Evolutionary conservation across 2,329 filamentous ascomycete genomes (phyloP), one percentile per base, ranked within the genome.

Genomic region (Pseudocercospora pini-densiflorae): DNA sequence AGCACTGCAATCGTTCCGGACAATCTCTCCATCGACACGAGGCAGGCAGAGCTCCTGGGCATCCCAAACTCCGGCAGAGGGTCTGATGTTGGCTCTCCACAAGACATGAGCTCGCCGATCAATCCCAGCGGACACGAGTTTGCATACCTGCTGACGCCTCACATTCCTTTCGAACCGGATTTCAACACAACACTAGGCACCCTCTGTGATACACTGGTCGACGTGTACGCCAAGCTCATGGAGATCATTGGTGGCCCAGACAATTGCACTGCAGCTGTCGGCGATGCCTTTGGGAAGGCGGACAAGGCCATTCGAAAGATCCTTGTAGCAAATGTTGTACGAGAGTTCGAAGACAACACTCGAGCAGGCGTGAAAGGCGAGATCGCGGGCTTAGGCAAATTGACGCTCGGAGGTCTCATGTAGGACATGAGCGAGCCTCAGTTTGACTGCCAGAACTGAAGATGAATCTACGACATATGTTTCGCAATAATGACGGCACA

Each of bases 141-240:
- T 78, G 88, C 89, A 0, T 90, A 94, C 77, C 85, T 99, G 1
- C 85, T 97, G 21, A 98, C 94, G n/a, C 95, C 95, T 0, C 90
- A 89, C 16, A 82, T 99, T 57, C 95, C 95, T 0, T 99, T 99
- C 76, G 94, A 98, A 70, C 95, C 95, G 0, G 95, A 99, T 79
- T 99, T 97, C 75, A 95, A 94, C 79, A 93, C 96, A 81, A 97
- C 94, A 0, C 98, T 98, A 81, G 91, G 93, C 14, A 97, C 95
- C 12, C 85, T 99, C 6, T 98, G 95, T 81, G 95, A 99, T 77
- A 92, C 97, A 2, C 82, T 99, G 68, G 96, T 97, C 73, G 95
- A 98, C 78, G 92, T 90, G 75, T 99, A 99, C 80, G 89, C 89
- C 40, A 88, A 89, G 62, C 87, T 99, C 29, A 83, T 96, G 73